These are phyloP conservation scores for Cyberlindnera amylophila DNA, from an alignment of 805 yeast species.

Conservation along the genomic window DNA sequence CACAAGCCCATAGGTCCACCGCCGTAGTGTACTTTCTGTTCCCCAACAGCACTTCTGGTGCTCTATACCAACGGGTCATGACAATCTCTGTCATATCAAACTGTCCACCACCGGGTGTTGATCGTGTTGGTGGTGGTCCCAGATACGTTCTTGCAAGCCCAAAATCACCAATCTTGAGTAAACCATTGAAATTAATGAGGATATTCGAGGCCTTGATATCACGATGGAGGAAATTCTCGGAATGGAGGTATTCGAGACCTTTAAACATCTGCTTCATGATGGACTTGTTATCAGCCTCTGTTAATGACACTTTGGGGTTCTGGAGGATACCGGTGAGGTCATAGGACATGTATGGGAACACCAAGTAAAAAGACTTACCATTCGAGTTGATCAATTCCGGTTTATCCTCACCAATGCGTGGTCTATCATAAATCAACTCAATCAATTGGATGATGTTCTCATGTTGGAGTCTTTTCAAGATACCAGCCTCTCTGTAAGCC, in stretches of 20 bases:
- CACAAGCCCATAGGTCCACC: conserved; percentile 96
- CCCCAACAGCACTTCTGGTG: conserved; percentile 89
- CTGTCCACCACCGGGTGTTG: conserved; percentile 42
- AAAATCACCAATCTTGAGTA: conserved; percentile 89
- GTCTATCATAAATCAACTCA: conserved; percentile 67
- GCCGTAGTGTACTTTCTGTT: conserved; percentile 87
- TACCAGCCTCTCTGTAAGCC: conserved; percentile 86
- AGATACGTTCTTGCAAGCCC: conserved; percentile 81
- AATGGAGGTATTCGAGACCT: conserved; percentile 82
- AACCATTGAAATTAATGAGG: conserved; percentile 69
- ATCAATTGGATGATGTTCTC: conserved; percentile 69
- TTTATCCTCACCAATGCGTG: conserved; percentile 10
- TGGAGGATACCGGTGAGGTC: conserved; percentile 88
- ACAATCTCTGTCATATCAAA: conserved; percentile 61
- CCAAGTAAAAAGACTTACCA: conserved; percentile 62
- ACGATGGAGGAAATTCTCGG: conserved; percentile 60
- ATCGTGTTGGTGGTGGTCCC: conserved; percentile 54
- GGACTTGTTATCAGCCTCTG: conserved; percentile 73
- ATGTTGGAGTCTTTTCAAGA: conserved; percentile 67
- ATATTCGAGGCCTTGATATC: conserved; percentile 97
- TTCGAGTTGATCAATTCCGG: conserved; percentile 23
- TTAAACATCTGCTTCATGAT: conserved; percentile 71
- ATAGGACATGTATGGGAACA: conserved; percentile 86
- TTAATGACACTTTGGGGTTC: conserved; percentile 63
- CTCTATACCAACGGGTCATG: conserved; percentile 96